Conservation (phyloP, 805 yeast genomes). For the Starmerella geochares region DNA sequence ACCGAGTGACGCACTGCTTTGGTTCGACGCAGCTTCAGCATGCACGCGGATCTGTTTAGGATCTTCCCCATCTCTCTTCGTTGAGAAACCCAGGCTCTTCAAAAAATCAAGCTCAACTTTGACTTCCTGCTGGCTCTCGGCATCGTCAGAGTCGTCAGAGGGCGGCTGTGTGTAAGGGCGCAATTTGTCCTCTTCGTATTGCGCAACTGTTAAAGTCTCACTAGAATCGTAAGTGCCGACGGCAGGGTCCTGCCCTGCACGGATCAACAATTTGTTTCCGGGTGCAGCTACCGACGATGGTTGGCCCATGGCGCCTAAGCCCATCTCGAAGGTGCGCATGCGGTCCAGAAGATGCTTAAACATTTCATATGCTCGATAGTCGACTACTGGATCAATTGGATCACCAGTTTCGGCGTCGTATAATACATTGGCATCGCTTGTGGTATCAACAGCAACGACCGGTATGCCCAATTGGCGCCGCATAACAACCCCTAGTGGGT, state of each 20-base stretch:
- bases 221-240: slow-evolving; percentile 26
- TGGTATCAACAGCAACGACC: slow-evolving; percentile 31
- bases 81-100: slow-evolving; percentile 26
- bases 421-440: slow-evolving; percentile 25
- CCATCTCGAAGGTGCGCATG: slow-evolving; percentile 31
- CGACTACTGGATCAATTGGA: slow-evolving; percentile 27
- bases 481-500: slow-evolving; percentile 35
- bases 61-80: slow-evolving; percentile 9
- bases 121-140: slow-evolving; percentile 25
- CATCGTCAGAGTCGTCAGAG: slow-evolving; percentile 15
- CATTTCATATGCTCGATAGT: slow-evolving; percentile 31
- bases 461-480: slow-evolving; percentile 36
- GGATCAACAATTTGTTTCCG: slow-evolving; percentile 33
- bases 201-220: slow-evolving; percentile 32
- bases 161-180: slow-evolving; percentile 27
- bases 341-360: slow-evolving; percentile 33
- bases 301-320: slow-evolving; percentile 21
- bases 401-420: slow-evolving; percentile 32
- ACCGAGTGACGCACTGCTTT: slow-evolving; percentile 32
- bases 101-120: slow-evolving; percentile 28
- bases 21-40: slow-evolving; percentile 30
- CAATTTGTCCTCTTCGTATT: slow-evolving; percentile 31
- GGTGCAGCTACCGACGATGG: slow-evolving; percentile 26
- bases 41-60: slow-evolving; percentile 25
- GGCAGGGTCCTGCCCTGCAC: slow-evolving; percentile 34